Percentiles rank a stretch among this genome's conserved stretches.
Evolutionary conservation across 1,284 basidiomycete species (phyloP).

Genomic region (Vanrija humicola): DNA sequence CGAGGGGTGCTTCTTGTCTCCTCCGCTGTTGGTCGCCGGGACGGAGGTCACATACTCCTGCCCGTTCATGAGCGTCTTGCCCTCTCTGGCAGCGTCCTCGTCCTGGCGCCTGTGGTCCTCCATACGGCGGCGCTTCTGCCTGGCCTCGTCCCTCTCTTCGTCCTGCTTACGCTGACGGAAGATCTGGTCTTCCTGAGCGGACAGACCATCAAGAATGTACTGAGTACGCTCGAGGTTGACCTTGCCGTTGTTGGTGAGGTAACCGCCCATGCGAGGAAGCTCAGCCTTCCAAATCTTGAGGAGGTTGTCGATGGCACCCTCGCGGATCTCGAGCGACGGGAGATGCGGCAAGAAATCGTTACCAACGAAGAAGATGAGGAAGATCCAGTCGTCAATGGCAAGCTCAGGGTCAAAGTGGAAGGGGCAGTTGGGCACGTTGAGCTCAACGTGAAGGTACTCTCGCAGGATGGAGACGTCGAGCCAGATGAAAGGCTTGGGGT

Average conservation of each 20-base stretch:
- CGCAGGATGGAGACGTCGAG: conserved; percentile 91
- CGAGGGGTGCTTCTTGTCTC: conserved; percentile 49
- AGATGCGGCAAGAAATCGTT: conserved; percentile 99
- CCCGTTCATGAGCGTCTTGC: conserved; percentile 48
- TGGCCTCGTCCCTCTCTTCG: conserved; percentile 88
- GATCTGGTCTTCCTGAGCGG: conserved; percentile 89
- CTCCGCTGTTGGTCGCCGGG: conserved; percentile 29
- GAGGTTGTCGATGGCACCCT: conserved; percentile 96
- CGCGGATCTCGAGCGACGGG: conserved; percentile 95
- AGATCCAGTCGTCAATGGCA: conserved; percentile 99
- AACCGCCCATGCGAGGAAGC: conserved; percentile 91
- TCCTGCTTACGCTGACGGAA: conserved; percentile 88
- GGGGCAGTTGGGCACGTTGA: conserved; percentile 69
- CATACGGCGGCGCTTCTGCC: conserved; percentile 78
- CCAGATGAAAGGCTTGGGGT: conserved; percentile 98
- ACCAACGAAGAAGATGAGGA: conserved; percentile 99
- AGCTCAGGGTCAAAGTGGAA: conserved; percentile 95
- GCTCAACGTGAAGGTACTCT: conserved; percentile 95
- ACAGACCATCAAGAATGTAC: conserved; percentile 91
- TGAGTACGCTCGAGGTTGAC: conserved; percentile 82
- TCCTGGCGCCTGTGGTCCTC: conserved; percentile 61
- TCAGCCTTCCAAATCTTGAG: conserved; percentile 93
- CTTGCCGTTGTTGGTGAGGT: conserved; percentile 88
- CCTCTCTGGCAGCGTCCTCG: conserved; percentile 19
- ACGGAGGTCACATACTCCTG: conserved; percentile 45